Evolutionary conservation across 2,329 filamentous ascomycete genomes (phyloP), one percentile per base, ranked within the genome.

Genomic region (Ophiosphaerella korrae): DNA sequence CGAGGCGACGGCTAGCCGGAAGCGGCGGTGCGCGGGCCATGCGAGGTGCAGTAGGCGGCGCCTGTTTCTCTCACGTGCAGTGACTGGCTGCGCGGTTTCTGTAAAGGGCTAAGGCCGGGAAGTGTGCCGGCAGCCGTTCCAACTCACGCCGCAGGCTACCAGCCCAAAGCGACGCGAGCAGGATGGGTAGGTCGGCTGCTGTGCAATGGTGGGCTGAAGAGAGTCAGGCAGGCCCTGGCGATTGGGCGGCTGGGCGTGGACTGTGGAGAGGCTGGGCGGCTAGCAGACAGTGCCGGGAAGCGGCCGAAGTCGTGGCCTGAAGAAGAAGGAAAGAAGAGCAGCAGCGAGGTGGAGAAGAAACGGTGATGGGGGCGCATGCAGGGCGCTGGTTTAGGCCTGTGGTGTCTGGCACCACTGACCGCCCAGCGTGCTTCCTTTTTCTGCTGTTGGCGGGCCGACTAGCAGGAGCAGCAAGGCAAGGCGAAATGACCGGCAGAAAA

Each of bases 281-380:
- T 50, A 40, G 38, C 18, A 21, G 42, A 41, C 40, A 45, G 37
- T 48, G 52, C 44, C 43, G 42, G 48, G 38, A 47, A 52, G 35
- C 45, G 48, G 48, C 51, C 54, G 50, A 53, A 40, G 40, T 53
- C 49, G 50, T 52, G 57, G 48, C 53, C 52, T 53, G 42, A 54
- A 52, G 51, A 60, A 52, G 54, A 58, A 55, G 46, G 57, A 26
- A 60, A 61, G 52, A 60, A 63, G 58, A 56, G 52, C 53, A 45
- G 55, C 50, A 52, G 11, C 34, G 48, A 46, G 37, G 55, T 39
- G 59, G 55, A 58, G 56, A 56, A 56, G 52, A 58, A 62, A 63
- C 59, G 55, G 62, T 60, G 63, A 38, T 52, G 52, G 56, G 38
- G 68, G 66, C 68, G 63, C 51, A 62, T 72, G 69, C 69, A 71